Conservation (phyloP, 2,329 filamentous ascomycete species). For the Arthrobotrys megalospora region DNA sequence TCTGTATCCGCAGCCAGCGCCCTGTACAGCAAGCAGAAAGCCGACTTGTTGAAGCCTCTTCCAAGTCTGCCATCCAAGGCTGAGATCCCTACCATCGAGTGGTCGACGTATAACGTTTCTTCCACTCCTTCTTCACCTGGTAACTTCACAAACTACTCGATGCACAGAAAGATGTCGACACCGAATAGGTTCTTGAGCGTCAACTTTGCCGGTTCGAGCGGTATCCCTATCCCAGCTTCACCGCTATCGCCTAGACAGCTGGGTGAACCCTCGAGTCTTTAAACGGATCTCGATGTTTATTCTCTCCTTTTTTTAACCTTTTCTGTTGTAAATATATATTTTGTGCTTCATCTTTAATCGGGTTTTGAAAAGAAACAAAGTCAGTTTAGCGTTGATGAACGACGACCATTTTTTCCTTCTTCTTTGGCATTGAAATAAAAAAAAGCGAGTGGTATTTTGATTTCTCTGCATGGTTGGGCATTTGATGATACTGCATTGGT, state of each 20-base stretch:
- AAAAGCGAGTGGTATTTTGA: neutral
- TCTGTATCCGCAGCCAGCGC: slow-evolving; percentile 51
- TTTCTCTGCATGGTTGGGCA: slow-evolving; percentile 13
- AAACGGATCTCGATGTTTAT: neutral
- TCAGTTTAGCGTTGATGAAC: slow-evolving; percentile 44
- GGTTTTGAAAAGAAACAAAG: neutral
- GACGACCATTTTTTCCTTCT: slow-evolving; percentile 12
- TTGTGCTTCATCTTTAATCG: slow-evolving; percentile 24
- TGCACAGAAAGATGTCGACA: slow-evolving; percentile 56
- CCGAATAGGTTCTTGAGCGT: slow-evolving; percentile 47
- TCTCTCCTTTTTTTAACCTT: neutral
- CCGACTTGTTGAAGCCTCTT: slow-evolving; percentile 50
- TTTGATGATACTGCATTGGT: neutral
- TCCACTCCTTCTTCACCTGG: slow-evolving; percentile 14
- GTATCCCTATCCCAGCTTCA: slow-evolving; percentile 35
- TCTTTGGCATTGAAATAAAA: neutral
- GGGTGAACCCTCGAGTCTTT: slow-evolving; percentile 46
- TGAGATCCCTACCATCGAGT: slow-evolving; percentile 37
- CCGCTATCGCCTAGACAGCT: slow-evolving; percentile 44
- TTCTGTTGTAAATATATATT: slow-evolving; percentile 34
- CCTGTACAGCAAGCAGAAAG: slow-evolving; percentile 38
- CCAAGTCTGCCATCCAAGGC: slow-evolving; percentile 34
- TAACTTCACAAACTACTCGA: slow-evolving; percentile 52
- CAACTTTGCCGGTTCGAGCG: slow-evolving; percentile 36
- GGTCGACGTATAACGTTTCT: slow-evolving; percentile 25